A percentile compares a stretch with the other conserved stretches of the same genome.
Conservation (phyloP, 2,329 filamentous ascomycete genomes). For the Colletotrichum lentis region DNA sequence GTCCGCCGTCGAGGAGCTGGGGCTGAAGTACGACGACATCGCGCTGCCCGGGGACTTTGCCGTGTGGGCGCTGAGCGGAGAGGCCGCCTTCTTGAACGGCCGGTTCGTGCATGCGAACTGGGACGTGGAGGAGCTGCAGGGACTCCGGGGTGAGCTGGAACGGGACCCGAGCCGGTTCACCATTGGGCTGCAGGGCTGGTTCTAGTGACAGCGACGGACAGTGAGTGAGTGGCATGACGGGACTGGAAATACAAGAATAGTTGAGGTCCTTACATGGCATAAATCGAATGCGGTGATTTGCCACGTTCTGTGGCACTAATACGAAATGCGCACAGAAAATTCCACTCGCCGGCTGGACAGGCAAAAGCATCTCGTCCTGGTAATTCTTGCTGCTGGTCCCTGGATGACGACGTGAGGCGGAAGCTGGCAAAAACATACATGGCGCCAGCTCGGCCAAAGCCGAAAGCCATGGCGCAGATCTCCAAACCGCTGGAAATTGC, state of each 20-base stretch:
- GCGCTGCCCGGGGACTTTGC: slow-evolving; percentile 49
- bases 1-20: not conserved
- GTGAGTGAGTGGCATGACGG: no score
- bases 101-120: slow-evolving; percentile 59
- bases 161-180: slow-evolving; percentile 27
- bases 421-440: no score
- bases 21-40: slow-evolving; percentile 18
- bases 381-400: not conserved
- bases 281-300: no score
- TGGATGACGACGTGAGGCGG: not conserved
- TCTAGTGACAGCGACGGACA: not conserved
- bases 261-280: no score
- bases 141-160: slow-evolving; percentile 28
- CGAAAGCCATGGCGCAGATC: not conserved
- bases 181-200: slow-evolving; percentile 34
- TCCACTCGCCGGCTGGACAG: no score
- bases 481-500: not conserved
- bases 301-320: not conserved
- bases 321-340: no score
- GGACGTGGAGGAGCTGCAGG: slow-evolving; percentile 60
- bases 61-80: slow-evolving; percentile 54
- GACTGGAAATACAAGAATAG: no score
- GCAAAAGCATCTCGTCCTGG: not conserved
- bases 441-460: not conserved
- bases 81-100: slow-evolving; percentile 56